Percentiles rank a stretch among this genome's conserved stretches.
Conservation (phyloP, 768 basidiomycete genomes). For the Calvatia gigantea region DNA sequence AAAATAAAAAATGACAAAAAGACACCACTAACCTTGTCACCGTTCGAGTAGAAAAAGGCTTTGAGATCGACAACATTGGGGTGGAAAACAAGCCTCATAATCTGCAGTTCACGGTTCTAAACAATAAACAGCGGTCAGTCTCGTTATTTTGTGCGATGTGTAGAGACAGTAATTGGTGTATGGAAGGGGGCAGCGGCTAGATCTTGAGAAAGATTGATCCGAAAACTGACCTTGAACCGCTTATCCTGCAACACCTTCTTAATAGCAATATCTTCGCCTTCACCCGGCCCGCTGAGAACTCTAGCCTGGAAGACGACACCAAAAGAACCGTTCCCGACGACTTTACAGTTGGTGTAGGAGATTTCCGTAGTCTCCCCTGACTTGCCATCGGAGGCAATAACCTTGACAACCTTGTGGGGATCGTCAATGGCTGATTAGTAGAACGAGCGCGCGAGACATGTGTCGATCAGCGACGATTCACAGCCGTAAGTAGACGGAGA, state of each 20-base stretch:
- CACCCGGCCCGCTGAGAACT: constrained; percentile 63
- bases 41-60: constrained; percentile 99
- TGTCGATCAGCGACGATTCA: constrained; percentile 35
- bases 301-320: constrained; percentile 98
- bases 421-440: constrained; percentile 78
- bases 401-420: constrained; percentile 94
- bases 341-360: constrained; percentile 95
- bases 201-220: constrained; percentile 18
- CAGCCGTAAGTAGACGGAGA: constrained; percentile 11
- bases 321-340: constrained; percentile 98
- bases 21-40: constrained; percentile 80
- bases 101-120: constrained; percentile 98
- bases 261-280: constrained; percentile 91
- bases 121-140: constrained; percentile 7
- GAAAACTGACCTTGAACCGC: constrained; percentile 93
- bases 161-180: no score
- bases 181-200: constrained; percentile 11
- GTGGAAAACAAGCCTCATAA: constrained; percentile 95
- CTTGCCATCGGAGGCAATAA: constrained; percentile 94
- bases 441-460: constrained; percentile 21
- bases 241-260: constrained; percentile 99
- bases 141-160: not conserved
- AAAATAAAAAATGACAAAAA: constrained; percentile 3
- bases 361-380: constrained; percentile 83
- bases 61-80: constrained; percentile 98